Base-by-base conservation (phyloP, 192 early-diverging fungal species). In the Coemansia sp. region DNA sequence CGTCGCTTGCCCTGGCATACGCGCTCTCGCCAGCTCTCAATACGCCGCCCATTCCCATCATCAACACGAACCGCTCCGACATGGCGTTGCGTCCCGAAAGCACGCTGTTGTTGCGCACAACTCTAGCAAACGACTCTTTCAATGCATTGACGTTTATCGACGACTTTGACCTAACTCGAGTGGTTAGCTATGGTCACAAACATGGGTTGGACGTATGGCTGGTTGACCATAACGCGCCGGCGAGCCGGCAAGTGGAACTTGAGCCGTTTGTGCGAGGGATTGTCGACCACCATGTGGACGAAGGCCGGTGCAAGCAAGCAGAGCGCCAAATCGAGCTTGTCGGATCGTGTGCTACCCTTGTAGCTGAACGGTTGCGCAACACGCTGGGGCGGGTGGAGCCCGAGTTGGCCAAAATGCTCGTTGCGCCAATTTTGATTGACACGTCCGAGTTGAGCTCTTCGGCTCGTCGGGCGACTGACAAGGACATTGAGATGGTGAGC, bases 271-370 rank as follows among this genome's bases (percentile, higher is more conserved):
- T 83, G 50, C 35, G 58, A 0, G 81, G 75, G 5, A 75, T 83
- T 12, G 61, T 83, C 23, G 81, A 83, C 61, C 81, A 83, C 55
- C 81, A 83, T 48, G 54, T 58, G 4, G 81, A 83, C 43, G 75
- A 83, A 22, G 62, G 63, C 11, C 68, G 58, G 23, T 72, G 69
- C 51, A 23, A 7, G 5, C 51, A 14, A 0, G 75, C 75, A 48
- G 47, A 35, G 54, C 49, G 75, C 0, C 63, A 71, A 19, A 65
- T 83, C 12, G 70, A 69, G 25, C 24, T 19, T 4, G 72, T 83
- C 8, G 81, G 75, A 2, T 83, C 81, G 15, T 77, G 75, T 22
- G 38, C 75, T 12, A 65, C 80, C 3, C 53, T 76, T 19, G 67
- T 73, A 6, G 67, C 70, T 2, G 59, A 37, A 24, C 56, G 66